A percentile compares a stretch with the other conserved stretches of the same genome.
Evolutionary conservation across 352 stramenopile genomes (phyloP).

Genomic region (Globisporangium parvum): DNA sequence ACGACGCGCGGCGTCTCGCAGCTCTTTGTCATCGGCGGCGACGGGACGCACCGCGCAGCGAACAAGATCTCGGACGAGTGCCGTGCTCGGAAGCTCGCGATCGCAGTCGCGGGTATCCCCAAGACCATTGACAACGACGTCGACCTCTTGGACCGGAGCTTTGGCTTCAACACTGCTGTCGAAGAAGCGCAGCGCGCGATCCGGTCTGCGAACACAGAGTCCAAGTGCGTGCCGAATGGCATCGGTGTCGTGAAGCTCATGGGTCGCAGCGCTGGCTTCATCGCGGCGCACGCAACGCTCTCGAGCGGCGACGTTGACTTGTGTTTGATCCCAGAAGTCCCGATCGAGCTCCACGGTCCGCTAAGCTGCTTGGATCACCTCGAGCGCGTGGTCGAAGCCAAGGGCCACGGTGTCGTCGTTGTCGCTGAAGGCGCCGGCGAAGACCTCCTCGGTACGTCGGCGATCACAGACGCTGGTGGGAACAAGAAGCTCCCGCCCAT

Average conservation of each 20-base stretch:
- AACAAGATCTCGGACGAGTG: conserved; percentile 88
- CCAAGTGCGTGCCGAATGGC: conserved; percentile 95
- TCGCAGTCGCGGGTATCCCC: conserved; percentile 94
- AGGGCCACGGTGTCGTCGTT: conserved; percentile 97
- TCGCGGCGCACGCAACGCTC: conserved; percentile 52
- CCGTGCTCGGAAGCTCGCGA: conserved; percentile 72
- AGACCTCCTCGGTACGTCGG: too few relatives aligned
- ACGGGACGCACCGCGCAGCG: conserved; percentile 96
- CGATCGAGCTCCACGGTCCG: conserved; percentile 92
- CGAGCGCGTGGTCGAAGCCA: conserved; percentile 88
- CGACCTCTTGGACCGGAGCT: too few relatives aligned
- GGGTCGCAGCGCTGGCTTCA: conserved; percentile 94
- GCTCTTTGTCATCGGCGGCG: conserved; percentile 51
- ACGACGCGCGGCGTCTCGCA: too few relatives aligned
- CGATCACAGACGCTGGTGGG: too few relatives aligned
- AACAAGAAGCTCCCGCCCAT: too few relatives aligned
- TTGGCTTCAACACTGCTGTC: too few relatives aligned
- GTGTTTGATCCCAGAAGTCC: conserved; percentile 97
- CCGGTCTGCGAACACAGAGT: conserved; percentile 40
- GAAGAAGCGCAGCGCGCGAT: too few relatives aligned
- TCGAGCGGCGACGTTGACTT: conserved; percentile 96
- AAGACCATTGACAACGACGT: too few relatives aligned
- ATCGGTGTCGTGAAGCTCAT: conserved; percentile 99
- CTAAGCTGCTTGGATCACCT: conserved; percentile 91
- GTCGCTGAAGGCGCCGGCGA: conserved; percentile 78